Evolutionary conservation across 163 green algal species (phyloP).

Genomic region (Scenedesmus sp.): DNA sequence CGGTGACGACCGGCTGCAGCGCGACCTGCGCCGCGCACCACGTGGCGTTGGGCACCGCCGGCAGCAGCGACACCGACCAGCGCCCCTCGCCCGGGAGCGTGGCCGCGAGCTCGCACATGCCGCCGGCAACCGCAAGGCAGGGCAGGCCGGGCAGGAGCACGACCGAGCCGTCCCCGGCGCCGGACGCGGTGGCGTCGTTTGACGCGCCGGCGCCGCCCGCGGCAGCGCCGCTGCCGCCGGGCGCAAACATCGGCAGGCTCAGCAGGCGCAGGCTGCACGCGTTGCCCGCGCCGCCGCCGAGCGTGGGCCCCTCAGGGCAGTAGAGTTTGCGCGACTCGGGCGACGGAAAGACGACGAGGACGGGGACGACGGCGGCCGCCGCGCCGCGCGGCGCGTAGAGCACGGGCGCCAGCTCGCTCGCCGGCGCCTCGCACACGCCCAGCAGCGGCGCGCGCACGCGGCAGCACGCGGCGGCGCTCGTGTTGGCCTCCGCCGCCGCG

Average conservation of each 20-base stretch:
- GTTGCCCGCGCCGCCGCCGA: not conserved
- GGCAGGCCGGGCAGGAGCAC: not conserved
- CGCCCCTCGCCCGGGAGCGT: not conserved
- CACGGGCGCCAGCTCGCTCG: not conserved
- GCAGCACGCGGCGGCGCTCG: not conserved
- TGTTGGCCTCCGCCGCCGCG: not conserved
- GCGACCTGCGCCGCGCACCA: not conserved
- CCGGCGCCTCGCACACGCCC: conserved; percentile 9
- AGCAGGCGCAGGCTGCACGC: not conserved
- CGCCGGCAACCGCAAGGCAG: too few relatives aligned
- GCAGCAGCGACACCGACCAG: conserved; percentile 6
- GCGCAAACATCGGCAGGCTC: conserved; percentile 6
- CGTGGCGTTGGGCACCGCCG: not conserved
- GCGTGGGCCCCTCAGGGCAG: not conserved
- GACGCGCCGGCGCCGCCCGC: too few relatives aligned
- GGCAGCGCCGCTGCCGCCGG: not conserved
- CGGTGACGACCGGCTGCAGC: not conserved
- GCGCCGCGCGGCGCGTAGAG: not conserved
- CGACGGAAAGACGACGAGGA: conserved; percentile 12
- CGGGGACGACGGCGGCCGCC: not conserved
- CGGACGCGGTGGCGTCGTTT: not conserved
- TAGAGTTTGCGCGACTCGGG: not conserved
- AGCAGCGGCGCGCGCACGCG: not conserved
- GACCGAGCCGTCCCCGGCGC: not conserved
- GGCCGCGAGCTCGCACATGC: not conserved